phyloP scores from a whole-genome alignment of 768 basidiomycete genomes.

The Mycena galericulata region DNA sequence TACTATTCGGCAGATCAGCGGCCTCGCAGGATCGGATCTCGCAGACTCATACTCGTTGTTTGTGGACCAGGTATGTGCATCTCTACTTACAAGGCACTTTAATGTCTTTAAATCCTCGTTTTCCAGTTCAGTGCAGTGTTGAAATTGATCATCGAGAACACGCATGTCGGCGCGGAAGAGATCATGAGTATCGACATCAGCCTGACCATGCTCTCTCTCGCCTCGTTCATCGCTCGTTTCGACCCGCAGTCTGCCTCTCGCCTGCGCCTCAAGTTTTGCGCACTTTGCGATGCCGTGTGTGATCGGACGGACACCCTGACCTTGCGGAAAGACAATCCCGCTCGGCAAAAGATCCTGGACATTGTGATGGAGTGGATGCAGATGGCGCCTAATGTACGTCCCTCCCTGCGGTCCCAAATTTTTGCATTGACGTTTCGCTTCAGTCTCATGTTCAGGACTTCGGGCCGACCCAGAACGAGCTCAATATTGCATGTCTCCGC shows the following conservation, averaged over 20 bases:
- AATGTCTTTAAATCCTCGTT: constrained; percentile 1
- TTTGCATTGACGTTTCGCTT: constrained; percentile 1
- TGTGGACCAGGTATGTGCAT: constrained; percentile 73
- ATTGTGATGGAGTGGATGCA: constrained; percentile 85
- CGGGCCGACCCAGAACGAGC: constrained; percentile 63
- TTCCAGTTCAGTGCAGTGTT: constrained; percentile 78
- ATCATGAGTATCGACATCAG: constrained; percentile 73
- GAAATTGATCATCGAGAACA: constrained; percentile 83
- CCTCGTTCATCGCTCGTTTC: constrained; percentile 74
- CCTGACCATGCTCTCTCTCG: constrained; percentile 68
- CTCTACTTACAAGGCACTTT: background rate
- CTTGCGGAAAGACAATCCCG: constrained; percentile 73
- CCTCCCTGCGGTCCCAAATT: background rate
- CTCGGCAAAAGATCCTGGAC: constrained; percentile 80
- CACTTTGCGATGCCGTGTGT: constrained; percentile 76
- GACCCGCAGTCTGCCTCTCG: constrained; percentile 65
- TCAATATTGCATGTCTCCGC: constrained; percentile 81
- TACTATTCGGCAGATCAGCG: constrained; percentile 61
- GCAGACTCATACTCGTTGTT: constrained; percentile 62
- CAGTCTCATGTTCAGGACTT: constrained; percentile 48
- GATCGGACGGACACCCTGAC: constrained; percentile 70
- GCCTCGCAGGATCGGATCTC: constrained; percentile 58
- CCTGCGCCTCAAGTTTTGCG: constrained; percentile 81
- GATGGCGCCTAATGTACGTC: constrained; percentile 61
- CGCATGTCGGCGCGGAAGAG: constrained; percentile 67